phyloP scores from a whole-genome alignment of 352 stramenopile genomes.

The Phytophthora hybrid region DNA sequence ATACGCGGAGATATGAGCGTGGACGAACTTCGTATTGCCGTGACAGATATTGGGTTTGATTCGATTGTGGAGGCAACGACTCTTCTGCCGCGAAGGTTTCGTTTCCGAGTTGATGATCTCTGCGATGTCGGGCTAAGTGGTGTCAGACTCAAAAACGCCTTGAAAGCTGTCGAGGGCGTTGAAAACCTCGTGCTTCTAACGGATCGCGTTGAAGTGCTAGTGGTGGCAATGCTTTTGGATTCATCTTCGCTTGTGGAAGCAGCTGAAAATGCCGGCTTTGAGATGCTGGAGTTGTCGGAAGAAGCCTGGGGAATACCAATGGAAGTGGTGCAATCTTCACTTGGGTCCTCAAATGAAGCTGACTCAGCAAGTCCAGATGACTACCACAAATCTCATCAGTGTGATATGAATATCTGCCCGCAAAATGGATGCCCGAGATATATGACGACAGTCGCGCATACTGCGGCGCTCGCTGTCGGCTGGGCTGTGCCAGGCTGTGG shows the following conservation, averaged over 20 bases:
- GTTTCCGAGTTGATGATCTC: conserved; percentile 59
- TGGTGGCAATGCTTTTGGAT: conserved; percentile 61
- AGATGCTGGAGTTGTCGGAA: conserved; percentile 65
- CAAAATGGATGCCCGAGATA: conserved; percentile 81
- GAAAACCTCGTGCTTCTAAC: conserved; percentile 67
- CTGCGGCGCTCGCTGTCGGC: conserved; percentile 75
- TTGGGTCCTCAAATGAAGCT: conserved; percentile 20
- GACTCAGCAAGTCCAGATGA: conserved; percentile 10
- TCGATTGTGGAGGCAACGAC: conserved; percentile 46
- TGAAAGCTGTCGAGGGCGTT: conserved; percentile 64
- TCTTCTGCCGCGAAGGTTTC: conserved; percentile 57
- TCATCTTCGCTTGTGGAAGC: conserved; percentile 49
- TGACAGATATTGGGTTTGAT: conserved; percentile 76
- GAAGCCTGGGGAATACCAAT: conserved; percentile 50
- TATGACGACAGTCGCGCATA: conserved; percentile 80
- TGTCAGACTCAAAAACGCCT: conserved; percentile 33
- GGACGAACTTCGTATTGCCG: conserved; percentile 45
- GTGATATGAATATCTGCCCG: conserved; percentile 67
- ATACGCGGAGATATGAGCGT: conserved; percentile 59
- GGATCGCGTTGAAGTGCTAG: conserved; percentile 66
- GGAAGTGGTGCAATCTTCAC: conserved; percentile 31
- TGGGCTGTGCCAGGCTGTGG: conserved; percentile 84
- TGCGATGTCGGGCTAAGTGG: conserved; percentile 41
- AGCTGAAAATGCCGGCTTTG: conserved; percentile 46
- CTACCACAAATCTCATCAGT: conserved; percentile 52